Percentiles rank a stretch among this genome's conserved stretches.
Conservation (phyloP, 495 filamentous ascomycete genomes). For the Hyaloscypha finlandica region DNA sequence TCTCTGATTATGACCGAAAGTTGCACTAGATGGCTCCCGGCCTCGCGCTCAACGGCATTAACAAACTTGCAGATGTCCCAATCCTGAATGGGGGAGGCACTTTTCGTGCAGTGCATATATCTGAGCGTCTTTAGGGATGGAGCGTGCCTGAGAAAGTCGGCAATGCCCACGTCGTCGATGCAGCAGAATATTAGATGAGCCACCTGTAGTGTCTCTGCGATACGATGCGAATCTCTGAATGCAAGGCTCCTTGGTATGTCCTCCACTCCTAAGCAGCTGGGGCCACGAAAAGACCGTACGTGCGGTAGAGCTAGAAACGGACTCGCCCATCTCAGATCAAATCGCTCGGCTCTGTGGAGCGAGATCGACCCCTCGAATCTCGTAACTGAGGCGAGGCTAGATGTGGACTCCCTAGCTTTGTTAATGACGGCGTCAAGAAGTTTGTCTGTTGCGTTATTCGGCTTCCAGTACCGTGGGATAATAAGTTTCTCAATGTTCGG, state of each 20-base stretch:
- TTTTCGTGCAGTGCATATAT: constrained; percentile 36
- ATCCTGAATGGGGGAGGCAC: constrained; percentile 27
- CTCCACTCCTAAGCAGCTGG: constrained; percentile 30
- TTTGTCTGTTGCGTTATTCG: constrained; percentile 31
- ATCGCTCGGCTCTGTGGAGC: constrained; percentile 20
- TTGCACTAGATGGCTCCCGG: constrained; percentile 38
- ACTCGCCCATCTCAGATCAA: constrained; percentile 32
- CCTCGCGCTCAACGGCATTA: constrained; percentile 36
- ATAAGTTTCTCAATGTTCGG: constrained; percentile 37
- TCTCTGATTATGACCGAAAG: constrained; percentile 35
- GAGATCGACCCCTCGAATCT: constrained; percentile 30
- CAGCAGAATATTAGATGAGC: constrained; percentile 33
- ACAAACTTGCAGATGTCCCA: constrained; percentile 43
- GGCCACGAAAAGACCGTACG: constrained; percentile 32
- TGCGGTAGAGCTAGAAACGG: constrained; percentile 38
- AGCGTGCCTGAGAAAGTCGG: constrained; percentile 40
- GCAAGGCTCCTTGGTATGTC: constrained; percentile 26
- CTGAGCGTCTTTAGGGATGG: constrained; percentile 36
- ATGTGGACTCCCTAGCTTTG: constrained; percentile 31
- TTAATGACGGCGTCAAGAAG: constrained; percentile 32
- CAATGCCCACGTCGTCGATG: constrained; percentile 39
- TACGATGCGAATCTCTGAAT: constrained; percentile 26
- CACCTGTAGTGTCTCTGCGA: constrained; percentile 33
- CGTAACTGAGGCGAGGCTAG: constrained; percentile 33
- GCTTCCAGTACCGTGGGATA: constrained; percentile 27